A percentile compares a stretch with the other conserved stretches of the same genome.
These are phyloP conservation scores for Platismatia glauca DNA, from an alignment of 495 filamentous ascomycete genomes.

Conservation along the genomic window DNA sequence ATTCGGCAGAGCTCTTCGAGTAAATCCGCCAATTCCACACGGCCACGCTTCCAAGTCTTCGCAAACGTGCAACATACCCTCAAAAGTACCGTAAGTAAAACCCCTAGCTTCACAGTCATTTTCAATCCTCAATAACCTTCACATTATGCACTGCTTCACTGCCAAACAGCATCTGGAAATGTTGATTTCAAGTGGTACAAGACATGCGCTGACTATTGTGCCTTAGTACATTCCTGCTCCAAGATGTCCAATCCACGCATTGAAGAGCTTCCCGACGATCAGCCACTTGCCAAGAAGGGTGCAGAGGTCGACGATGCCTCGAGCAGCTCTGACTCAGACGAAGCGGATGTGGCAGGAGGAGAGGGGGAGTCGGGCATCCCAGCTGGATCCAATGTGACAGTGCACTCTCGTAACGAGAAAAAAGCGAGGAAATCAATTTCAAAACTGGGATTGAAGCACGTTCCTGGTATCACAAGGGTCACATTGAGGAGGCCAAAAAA, in stretches of 20 bases:
- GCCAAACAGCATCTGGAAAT: background rate
- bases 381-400: slow-evolving; percentile 73
- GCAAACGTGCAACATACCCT: background rate
- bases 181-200: background rate
- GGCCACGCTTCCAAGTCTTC: background rate
- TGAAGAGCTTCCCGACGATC: slow-evolving; percentile 93
- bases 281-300: slow-evolving; percentile 58
- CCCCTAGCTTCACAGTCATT: background rate
- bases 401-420: slow-evolving; percentile 99
- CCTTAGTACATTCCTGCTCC: slow-evolving; percentile 22
- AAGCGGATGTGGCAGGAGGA: slow-evolving; percentile 54
- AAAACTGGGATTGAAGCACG: slow-evolving; percentile 93
- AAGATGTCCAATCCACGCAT: slow-evolving; percentile 95
- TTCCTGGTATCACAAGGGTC: slow-evolving; percentile 94
- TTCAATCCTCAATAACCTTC: background rate
- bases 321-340: slow-evolving; percentile 66
- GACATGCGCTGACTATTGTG: background rate
- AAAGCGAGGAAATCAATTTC: slow-evolving; percentile 98
- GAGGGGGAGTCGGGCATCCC: slow-evolving; percentile 59
- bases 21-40: background rate
- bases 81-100: background rate
- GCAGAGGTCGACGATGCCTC: slow-evolving; percentile 70
- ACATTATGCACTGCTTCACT: background rate
- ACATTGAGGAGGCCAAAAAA: slow-evolving; percentile 97
- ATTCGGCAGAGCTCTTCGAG: background rate